Base-by-base conservation (phyloP, 1,284 basidiomycete genomes). In the Heterobasidion occidentale region DNA sequence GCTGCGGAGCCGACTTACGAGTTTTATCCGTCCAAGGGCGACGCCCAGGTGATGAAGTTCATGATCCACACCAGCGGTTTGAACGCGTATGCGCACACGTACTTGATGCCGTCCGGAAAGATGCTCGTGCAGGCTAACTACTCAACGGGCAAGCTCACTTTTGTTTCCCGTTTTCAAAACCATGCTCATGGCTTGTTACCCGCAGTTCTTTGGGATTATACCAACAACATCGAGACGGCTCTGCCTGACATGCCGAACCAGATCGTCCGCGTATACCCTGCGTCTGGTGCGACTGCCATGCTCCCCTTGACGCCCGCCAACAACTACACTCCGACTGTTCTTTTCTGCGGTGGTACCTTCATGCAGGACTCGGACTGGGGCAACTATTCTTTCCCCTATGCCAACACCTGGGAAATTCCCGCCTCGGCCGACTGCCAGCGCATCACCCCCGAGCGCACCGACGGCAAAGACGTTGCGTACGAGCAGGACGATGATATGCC, bases 281-380 rank as follows among this genome's bases (percentile, higher is more conserved):
- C 91, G 0, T 95, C 93, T 1, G 94, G 88, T 56, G 94, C 90
- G 9, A 84, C 83, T 1, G 90, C 89, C 54, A 94, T 98, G 92
- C 75, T 96, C 7, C 94, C 95, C 1, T 76, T 98, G 45, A 94
- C 91, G 0, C 90, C 92, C 4, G 85, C 79, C 55, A 96, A 97
- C 77, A 88, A 92, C 72, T 98, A 90, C 75, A 83, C 78, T 0
- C 89, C 88, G 1, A 92, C 92, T 0, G 71, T 97, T 59, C 67
- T 96, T 53, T 95, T 96, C 76, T 97, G 94, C 65, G 94, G 94
- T 61, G 94, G 94, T 36, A 82, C 81, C 15, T 78, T 88, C 70
- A 84, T 94, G 74, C 75, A 84, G 34, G 82, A 85, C 49, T 50
- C 78, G 80, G 80, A 80, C 48, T 92, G 81, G 77, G 86, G 84